Evolutionary conservation across 352 stramenopile genomes (phyloP).

Genomic region (Nannochloropsis limnetica): DNA sequence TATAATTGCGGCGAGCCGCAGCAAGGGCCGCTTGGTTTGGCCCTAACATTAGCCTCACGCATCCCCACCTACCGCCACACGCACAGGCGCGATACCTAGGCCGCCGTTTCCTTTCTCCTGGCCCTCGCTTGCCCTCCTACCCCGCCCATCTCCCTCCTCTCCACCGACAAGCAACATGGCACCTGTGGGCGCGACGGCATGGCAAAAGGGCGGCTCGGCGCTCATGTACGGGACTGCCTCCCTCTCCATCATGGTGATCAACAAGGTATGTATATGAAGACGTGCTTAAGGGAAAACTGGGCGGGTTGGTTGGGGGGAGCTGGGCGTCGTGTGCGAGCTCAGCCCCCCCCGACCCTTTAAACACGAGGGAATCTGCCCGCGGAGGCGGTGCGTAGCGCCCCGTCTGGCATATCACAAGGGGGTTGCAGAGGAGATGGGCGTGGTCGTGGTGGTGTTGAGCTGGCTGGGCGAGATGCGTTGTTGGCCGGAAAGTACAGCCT

Average conservation of each 20-base stretch:
- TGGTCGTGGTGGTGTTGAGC: not conserved
- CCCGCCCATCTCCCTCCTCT: not conserved
- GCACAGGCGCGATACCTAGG: not conserved
- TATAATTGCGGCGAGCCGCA: too few relatives aligned
- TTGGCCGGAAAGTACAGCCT: too few relatives aligned
- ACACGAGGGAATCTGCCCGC: not conserved
- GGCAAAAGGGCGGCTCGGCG: slow-evolving; percentile 29
- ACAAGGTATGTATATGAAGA: not conserved
- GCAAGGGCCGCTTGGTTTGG: not conserved
- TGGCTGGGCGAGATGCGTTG: not conserved
- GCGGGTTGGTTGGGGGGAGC: not conserved
- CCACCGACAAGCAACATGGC: not conserved
- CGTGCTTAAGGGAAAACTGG: not conserved
- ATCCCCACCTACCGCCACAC: not conserved
- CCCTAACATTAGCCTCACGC: not conserved
- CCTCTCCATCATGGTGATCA: slow-evolving; percentile 30
- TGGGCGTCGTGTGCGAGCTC: slow-evolving; percentile 18
- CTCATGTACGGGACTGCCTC: not conserved
- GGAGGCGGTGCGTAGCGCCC: not conserved
- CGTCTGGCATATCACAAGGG: too few relatives aligned
- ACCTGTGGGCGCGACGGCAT: slow-evolving; percentile 16
- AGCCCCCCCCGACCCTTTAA: not conserved
- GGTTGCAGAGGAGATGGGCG: not conserved
- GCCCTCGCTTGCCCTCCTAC: not conserved
- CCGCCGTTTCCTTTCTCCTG: not conserved